Conservation (phyloP, 257 asterid species). For the Lycium ferocissimum region DNA sequence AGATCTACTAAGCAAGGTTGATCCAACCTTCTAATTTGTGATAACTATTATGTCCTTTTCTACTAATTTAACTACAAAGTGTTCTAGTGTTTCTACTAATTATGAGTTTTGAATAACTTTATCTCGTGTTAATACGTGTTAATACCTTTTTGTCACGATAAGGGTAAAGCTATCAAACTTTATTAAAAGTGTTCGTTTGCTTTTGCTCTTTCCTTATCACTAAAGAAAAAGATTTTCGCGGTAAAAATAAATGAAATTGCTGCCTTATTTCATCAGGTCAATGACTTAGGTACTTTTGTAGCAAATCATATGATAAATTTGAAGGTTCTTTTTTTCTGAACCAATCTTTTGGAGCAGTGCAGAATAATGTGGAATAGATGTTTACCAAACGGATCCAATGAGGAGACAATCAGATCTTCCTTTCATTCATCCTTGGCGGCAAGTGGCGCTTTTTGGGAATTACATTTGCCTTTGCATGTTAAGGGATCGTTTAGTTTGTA, state of each 20-base stretch:
- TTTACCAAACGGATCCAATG: constrained; percentile 31
- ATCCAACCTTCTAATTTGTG: constrained; percentile 46
- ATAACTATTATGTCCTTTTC: constrained; percentile 33
- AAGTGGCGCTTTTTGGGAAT: neutral
- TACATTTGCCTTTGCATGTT: neutral
- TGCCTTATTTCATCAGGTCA: neutral
- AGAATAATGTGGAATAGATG: constrained; percentile 17
- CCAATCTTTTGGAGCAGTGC: neutral
- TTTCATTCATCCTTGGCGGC: constrained; percentile 18
- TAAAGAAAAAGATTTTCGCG: neutral
- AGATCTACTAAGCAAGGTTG: constrained; percentile 39
- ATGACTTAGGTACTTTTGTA: neutral
- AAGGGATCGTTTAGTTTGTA: too few relatives aligned
- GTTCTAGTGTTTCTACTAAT: constrained; percentile 9
- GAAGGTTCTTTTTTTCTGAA: too few relatives aligned
- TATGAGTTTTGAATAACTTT: neutral
- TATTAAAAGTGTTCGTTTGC: neutral
- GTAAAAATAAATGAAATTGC: neutral
- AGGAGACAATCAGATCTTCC: constrained; percentile 25
- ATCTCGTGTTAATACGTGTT: neutral
- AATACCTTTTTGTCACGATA: neutral
- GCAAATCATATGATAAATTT: too few relatives aligned
- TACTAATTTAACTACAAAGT: constrained; percentile 32
- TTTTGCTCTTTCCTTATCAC: neutral
- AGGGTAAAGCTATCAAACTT: neutral